A percentile compares a stretch with the other conserved stretches of the same genome.
Evolutionary conservation across 495 filamentous ascomycete genomes (phyloP).

Genomic region (Aspergillus ellipticus): DNA sequence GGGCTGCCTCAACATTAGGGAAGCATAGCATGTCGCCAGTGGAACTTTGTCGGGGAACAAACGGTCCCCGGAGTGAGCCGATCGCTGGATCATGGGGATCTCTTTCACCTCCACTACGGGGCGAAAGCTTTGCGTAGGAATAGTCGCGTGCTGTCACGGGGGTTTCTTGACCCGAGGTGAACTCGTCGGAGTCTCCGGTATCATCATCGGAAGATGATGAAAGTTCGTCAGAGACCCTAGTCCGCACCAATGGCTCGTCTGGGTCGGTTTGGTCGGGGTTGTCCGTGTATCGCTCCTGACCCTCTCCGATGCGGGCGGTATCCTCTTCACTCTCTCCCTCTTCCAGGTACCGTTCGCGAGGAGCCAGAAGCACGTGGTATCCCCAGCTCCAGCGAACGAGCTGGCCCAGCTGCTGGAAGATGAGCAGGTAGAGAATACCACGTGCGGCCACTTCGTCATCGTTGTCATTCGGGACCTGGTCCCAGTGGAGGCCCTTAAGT

Average conservation of each 20-base stretch:
- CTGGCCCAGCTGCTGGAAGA: constrained; percentile 97
- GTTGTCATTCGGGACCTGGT: constrained; percentile 83
- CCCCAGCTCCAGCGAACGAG: constrained; percentile 98
- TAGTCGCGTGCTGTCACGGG: constrained; percentile 35
- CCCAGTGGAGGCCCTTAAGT: constrained; percentile 87
- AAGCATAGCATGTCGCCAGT: constrained; percentile 40
- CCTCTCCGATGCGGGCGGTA: constrained; percentile 55
- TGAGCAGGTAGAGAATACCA: constrained; percentile 90
- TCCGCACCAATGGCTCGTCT: constrained; percentile 42
- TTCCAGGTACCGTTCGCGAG: constrained; percentile 57
- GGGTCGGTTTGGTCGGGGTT: constrained; percentile 47
- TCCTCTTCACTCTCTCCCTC: constrained; percentile 57
- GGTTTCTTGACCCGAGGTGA: constrained; percentile 41
- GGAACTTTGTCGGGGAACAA: constrained; percentile 39
- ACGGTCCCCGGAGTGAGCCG: constrained; percentile 36
- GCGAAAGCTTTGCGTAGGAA: constrained; percentile 34
- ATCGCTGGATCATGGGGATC: constrained; percentile 27
- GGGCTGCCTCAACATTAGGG: constrained; percentile 38
- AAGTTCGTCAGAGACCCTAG: constrained; percentile 23
- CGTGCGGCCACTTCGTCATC: constrained; percentile 91
- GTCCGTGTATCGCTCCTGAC: constrained; percentile 61
- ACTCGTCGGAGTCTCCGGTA: constrained; percentile 20
- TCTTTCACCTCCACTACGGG: constrained; percentile 18
- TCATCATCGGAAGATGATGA: constrained; percentile 14
- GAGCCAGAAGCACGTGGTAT: constrained; percentile 85